Conservation (phyloP, 805 yeast species). For the Saturnispora bothae region DNA sequence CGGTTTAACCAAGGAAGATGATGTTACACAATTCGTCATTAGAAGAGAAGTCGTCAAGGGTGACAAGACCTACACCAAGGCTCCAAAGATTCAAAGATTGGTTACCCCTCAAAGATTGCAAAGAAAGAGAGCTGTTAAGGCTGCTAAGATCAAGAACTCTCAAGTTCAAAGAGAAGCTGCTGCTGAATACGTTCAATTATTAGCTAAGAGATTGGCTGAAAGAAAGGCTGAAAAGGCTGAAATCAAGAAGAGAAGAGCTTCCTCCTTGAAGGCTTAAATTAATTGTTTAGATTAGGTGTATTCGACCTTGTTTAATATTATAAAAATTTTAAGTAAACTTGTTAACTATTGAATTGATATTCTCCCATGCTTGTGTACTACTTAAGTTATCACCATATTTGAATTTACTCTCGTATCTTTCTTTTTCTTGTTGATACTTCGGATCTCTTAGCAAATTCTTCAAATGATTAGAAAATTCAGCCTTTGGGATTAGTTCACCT, state of each 20-base stretch:
- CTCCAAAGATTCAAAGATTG: slow-evolving; percentile 99
- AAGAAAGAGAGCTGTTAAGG: slow-evolving; percentile 95
- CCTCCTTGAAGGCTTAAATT: slow-evolving; percentile 79
- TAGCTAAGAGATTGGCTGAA: slow-evolving; percentile 97
- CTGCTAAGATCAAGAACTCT: slow-evolving; percentile 92
- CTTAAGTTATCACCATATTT: slow-evolving; percentile 23
- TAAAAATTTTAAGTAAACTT: slow-evolving; percentile 5
- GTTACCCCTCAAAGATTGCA: slow-evolving; percentile 98
- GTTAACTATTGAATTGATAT: slow-evolving; percentile 36
- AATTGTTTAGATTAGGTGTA: slow-evolving; percentile 3
- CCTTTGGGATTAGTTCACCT: slow-evolving; percentile 56
- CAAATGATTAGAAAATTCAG: slow-evolving; percentile 61
- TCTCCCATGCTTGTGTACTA: slow-evolving; percentile 47
- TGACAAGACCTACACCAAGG: slow-evolving; percentile 98
- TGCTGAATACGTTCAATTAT: slow-evolving; percentile 98
- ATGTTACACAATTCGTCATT: slow-evolving; percentile 82
- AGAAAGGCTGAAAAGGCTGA: slow-evolving; percentile 98
- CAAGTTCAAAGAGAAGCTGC: slow-evolving; percentile 99
- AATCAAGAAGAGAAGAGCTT: slow-evolving; percentile 99
- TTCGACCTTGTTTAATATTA: slow-evolving; percentile 1
- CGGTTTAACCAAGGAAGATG: slow-evolving; percentile 92
- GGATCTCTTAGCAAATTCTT: slow-evolving; percentile 68
- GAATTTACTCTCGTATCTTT: slow-evolving; percentile 47
- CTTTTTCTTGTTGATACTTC: slow-evolving; percentile 57
- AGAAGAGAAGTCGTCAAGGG: slow-evolving; percentile 98